Percentiles rank a stretch among this genome's conserved stretches.
Conservation (phyloP, 768 basidiomycete genomes). For the Pleurotus cornucopiae region DNA sequence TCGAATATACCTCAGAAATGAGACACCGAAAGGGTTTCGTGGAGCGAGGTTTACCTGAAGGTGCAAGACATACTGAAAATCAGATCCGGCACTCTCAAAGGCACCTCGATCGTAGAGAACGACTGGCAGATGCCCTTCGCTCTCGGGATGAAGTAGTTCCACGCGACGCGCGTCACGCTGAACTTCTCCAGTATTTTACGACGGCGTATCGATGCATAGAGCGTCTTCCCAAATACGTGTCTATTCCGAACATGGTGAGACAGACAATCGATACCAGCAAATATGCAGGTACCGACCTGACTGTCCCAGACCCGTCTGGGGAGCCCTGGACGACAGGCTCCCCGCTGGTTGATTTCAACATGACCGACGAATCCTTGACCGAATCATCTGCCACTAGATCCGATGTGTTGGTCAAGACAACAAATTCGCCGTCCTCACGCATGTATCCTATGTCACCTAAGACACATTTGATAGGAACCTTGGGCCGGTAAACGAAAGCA, state of each 20-base stretch:
- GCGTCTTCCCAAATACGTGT: not conserved
- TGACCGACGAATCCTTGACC: not conserved
- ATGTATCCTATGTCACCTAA: not conserved
- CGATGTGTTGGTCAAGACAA: not conserved
- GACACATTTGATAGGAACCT: not conserved
- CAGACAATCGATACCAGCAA: not conserved
- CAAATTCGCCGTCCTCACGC: not conserved
- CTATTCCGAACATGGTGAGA: not conserved
- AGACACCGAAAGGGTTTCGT: too few species aligned
- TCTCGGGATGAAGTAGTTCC: not conserved
- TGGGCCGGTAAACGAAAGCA: not conserved
- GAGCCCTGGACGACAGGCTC: not conserved
- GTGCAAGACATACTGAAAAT: too few species aligned
- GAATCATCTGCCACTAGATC: too few species aligned
- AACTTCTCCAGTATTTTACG: too few species aligned
- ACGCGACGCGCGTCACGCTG: not conserved
- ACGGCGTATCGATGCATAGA: not conserved
- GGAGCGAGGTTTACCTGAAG: too few species aligned
- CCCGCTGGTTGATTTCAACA: not conserved
- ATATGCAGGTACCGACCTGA: not conserved
- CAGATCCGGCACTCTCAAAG: too few species aligned
- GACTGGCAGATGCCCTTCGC: not conserved
- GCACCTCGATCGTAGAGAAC: not conserved
- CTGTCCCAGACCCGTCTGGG: not conserved
- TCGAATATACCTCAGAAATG: not conserved